Percentiles rank a stretch among this genome's conserved stretches.
These are phyloP conservation scores for Curvularia lunata DNA, from an alignment of 2,329 filamentous ascomycete species.

Conservation along the genomic window DNA sequence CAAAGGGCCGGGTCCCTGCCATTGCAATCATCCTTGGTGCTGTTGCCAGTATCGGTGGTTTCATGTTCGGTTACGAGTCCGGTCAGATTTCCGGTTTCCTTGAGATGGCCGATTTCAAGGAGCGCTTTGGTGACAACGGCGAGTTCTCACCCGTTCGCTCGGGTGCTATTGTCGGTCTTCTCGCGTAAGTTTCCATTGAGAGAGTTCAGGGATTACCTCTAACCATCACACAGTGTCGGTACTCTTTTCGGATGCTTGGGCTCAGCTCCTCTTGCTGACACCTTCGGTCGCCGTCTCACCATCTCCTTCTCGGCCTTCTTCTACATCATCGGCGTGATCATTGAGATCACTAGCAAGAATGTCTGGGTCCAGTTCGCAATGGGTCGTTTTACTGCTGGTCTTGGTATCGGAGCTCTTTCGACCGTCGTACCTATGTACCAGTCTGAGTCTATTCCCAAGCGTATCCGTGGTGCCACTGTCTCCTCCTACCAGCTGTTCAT, in stretches of 20 bases:
- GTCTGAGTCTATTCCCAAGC: conserved; percentile 68
- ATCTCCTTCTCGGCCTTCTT: conserved; percentile 68
- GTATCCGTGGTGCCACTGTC: conserved; percentile 68
- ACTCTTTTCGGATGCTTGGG: conserved; percentile 75
- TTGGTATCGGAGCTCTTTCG: conserved; percentile 69
- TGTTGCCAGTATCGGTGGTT: conserved; percentile 44
- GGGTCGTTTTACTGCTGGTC: conserved; percentile 68
- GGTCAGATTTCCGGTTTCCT: conserved; percentile 38
- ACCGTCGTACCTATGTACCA: conserved; percentile 68
- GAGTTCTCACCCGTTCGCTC: conserved; percentile 43
- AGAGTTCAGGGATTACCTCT: conserved; percentile 1
- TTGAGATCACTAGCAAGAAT: conserved; percentile 66
- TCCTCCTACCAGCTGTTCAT: conserved; percentile 71
- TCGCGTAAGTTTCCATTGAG: conserved; percentile 31
- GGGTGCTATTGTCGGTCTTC: conserved; percentile 47
- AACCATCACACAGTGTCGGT: conserved; percentile 56
- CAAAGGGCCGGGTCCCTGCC: conserved; percentile 33
- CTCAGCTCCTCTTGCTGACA: conserved; percentile 65
- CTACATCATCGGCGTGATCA: conserved; percentile 68
- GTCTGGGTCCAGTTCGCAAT: conserved; percentile 69
- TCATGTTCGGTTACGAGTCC: conserved; percentile 42
- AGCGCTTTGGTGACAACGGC: conserved; percentile 42
- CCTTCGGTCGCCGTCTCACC: conserved; percentile 65
- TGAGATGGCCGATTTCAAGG: conserved; percentile 44
- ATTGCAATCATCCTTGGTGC: conserved; percentile 42